Evolutionary conservation across 2,329 filamentous ascomycete genomes (phyloP).

Genomic region (Aspergillus fijiensis): DNA sequence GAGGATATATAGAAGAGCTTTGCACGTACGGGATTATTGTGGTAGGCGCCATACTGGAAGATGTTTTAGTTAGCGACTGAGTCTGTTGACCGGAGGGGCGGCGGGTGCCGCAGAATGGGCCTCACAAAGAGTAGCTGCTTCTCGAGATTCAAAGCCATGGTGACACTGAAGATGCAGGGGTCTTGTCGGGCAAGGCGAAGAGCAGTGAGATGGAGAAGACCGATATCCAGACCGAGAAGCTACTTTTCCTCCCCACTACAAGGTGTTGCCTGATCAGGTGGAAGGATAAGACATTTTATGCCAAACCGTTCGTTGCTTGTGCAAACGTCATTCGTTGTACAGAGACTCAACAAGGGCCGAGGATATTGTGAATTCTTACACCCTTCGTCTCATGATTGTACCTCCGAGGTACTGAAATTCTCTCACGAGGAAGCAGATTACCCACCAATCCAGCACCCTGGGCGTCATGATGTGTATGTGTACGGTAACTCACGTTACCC

Average conservation of each 20-base stretch:
- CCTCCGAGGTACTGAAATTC: neutral
- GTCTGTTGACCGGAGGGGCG: neutral
- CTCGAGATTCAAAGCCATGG: slow-evolving; percentile 59
- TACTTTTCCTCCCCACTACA: neutral
- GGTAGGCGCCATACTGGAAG: slow-evolving; percentile 64
- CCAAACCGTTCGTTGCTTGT: neutral
- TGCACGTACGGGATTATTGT: slow-evolving; percentile 59
- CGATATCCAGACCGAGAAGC: neutral
- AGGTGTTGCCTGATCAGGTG: slow-evolving; percentile 16
- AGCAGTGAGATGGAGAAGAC: neutral
- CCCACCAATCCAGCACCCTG: neutral
- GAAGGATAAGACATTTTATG: slow-evolving; percentile 16
- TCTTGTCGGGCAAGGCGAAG: neutral
- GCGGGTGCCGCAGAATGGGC: slow-evolving; percentile 18
- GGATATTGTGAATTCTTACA: slow-evolving; percentile 8
- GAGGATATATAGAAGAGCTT: slow-evolving; percentile 11
- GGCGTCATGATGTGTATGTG: neutral
- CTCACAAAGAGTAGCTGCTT: slow-evolving; percentile 67
- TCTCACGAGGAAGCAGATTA: neutral
- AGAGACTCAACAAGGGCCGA: slow-evolving; percentile 4
- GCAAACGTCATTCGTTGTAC: slow-evolving; percentile 15
- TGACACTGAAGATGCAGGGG: slow-evolving; percentile 1
- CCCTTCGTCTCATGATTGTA: neutral
- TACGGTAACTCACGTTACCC: neutral
- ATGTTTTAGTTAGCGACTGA: slow-evolving; percentile 13